phyloP scores from a whole-genome alignment of 345 rosid genomes.

The Linum lewisii region DNA sequence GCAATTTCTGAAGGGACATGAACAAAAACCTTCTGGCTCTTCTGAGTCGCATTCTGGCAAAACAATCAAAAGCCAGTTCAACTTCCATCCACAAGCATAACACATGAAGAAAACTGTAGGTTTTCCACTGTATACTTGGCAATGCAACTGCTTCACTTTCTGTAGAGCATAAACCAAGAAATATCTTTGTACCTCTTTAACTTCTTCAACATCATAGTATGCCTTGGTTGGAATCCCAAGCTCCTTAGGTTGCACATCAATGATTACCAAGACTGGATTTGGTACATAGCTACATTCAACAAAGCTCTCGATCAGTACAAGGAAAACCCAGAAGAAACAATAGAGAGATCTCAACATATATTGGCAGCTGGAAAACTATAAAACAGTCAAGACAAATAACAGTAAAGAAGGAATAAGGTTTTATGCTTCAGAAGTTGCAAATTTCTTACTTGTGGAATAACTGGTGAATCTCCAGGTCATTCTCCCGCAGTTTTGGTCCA shows the following conservation, averaged over 20 bases:
- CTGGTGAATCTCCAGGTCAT: slow-evolving; percentile 76
- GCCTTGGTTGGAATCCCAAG: slow-evolving; percentile 87
- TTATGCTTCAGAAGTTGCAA: not conserved
- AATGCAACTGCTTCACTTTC: too few relatives aligned
- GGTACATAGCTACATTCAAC: slow-evolving; percentile 44
- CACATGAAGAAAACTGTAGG: too few relatives aligned
- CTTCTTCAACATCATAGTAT: slow-evolving; percentile 80
- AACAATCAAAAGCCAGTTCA: not conserved
- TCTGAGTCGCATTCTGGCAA: slow-evolving; percentile 73
- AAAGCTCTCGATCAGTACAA: not conserved
- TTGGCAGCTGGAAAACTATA: too few relatives aligned
- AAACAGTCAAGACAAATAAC: not conserved
- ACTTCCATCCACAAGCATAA: too few relatives aligned
- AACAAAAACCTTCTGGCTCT: slow-evolving; percentile 74
- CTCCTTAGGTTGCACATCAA: slow-evolving; percentile 88
- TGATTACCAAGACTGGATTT: slow-evolving; percentile 79
- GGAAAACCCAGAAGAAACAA: not conserved
- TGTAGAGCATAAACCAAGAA: not conserved
- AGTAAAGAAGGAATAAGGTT: not conserved
- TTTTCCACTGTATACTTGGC: too few relatives aligned
- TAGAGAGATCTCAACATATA: too few relatives aligned
- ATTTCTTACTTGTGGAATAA: slow-evolving; percentile 54
- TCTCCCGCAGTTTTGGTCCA: slow-evolving; percentile 80
- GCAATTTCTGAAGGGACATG: slow-evolving; percentile 73
- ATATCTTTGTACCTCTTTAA: slow-evolving; percentile 47